A percentile compares a stretch with the other conserved stretches of the same genome.
These are phyloP conservation scores for Penicillium parvum DNA, from an alignment of 495 filamentous ascomycete species.

Conservation along the genomic window DNA sequence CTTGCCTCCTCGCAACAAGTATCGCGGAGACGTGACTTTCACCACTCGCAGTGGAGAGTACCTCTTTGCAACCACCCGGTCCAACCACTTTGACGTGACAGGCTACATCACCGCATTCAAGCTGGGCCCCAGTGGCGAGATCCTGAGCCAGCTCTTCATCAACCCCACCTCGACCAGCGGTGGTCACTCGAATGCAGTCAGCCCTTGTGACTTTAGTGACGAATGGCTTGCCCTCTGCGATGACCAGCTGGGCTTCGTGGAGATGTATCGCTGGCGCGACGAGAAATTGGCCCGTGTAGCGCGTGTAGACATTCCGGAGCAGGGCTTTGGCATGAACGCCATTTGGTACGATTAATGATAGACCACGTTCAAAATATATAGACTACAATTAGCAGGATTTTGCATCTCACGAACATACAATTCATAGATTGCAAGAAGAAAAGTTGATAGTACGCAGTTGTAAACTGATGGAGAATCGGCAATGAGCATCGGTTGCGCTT, in stretches of 20 bases:
- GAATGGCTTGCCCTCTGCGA: conserved; percentile 83
- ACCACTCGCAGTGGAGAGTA: conserved; percentile 61
- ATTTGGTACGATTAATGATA: conserved; percentile 73
- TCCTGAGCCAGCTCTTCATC: conserved; percentile 71
- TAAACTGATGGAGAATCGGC: conserved; percentile 12
- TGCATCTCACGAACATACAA: not conserved
- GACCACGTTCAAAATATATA: too few relatives aligned
- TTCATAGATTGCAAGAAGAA: not conserved
- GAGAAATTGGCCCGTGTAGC: conserved; percentile 74
- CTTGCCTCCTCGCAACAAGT: conserved; percentile 47
- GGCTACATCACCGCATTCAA: conserved; percentile 78
- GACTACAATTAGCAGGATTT: too few relatives aligned
- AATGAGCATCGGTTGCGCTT: conserved; percentile 21
- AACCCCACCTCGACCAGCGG: conserved; percentile 82
- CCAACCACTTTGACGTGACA: conserved; percentile 68
- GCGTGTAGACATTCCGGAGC: conserved; percentile 67
- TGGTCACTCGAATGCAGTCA: conserved; percentile 79
- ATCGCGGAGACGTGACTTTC: conserved; percentile 74
- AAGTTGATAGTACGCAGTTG: not conserved
- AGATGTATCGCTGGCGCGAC: conserved; percentile 78
- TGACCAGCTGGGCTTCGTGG: conserved; percentile 78
- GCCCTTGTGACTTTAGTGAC: conserved; percentile 73
- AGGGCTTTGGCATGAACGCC: conserved; percentile 85
- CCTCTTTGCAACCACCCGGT: conserved; percentile 75
- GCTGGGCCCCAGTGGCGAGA: conserved; percentile 62